These are phyloP conservation scores for Wickerhamomyces queroliae DNA, from an alignment of 805 yeast genomes.

Conservation along the genomic window DNA sequence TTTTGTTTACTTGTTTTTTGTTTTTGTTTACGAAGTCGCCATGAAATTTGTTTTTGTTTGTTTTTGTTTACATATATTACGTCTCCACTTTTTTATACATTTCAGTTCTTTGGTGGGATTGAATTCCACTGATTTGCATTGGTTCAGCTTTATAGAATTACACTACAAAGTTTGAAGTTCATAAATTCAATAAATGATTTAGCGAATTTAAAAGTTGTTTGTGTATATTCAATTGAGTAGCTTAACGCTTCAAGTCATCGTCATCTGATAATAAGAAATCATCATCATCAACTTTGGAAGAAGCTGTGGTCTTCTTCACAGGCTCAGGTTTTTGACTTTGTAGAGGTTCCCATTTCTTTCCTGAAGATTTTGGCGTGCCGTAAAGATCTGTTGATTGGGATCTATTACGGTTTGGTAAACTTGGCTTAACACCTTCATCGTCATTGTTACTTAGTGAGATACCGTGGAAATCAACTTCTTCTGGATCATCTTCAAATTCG, in stretches of 20 bases:
- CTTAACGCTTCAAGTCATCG: constrained; percentile 2
- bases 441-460: constrained; percentile 35
- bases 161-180: neutral
- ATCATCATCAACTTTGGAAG: constrained; percentile 30
- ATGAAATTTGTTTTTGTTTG: too few relatives aligned
- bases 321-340: constrained; percentile 17
- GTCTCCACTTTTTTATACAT: too few relatives aligned
- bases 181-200: neutral
- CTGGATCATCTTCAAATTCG: constrained; percentile 48
- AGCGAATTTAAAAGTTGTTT: neutral
- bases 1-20: too few relatives aligned
- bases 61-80: neutral
- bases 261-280: constrained; percentile 36
- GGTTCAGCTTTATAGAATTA: too few relatives aligned
- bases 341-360: constrained; percentile 38
- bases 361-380: constrained; percentile 16
- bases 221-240: neutral
- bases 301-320: constrained; percentile 20
- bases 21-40: too few relatives aligned
- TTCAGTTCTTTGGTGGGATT: too few relatives aligned
- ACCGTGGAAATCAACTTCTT: constrained; percentile 44
- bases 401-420: constrained; percentile 27
- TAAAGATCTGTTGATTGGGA: constrained; percentile 22
- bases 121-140: too few relatives aligned
- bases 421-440: constrained; percentile 3